Evolutionary conservation across 805 yeast genomes (phyloP).

Genomic region (Metschnikowia matae): DNA sequence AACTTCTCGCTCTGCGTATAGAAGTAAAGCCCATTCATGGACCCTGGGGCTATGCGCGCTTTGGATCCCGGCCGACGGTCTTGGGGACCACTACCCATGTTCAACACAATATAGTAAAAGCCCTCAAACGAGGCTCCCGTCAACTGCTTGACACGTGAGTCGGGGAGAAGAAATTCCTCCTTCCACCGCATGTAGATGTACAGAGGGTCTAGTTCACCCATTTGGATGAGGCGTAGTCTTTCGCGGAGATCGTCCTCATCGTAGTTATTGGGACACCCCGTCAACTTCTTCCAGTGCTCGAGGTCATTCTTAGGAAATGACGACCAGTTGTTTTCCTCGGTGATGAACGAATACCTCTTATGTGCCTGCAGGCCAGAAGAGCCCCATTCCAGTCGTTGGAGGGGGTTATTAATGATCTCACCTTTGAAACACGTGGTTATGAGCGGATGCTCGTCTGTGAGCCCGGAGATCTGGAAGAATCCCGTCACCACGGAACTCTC

Average conservation of each 20-base stretch:
- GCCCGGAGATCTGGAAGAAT: conserved; percentile 59
- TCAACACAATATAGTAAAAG: conserved; percentile 81
- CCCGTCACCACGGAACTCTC: conserved; percentile 44
- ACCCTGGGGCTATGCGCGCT: conserved; percentile 47
- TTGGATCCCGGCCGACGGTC: conserved; percentile 1
- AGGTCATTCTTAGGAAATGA: conserved; percentile 36
- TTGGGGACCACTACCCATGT: conserved; percentile 42
- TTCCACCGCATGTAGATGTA: conserved; percentile 90
- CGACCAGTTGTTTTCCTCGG: conserved; percentile 59
- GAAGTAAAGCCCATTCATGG: conserved; percentile 76
- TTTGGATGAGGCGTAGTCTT: conserved; percentile 28
- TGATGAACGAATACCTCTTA: conserved; percentile 47
- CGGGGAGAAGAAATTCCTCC: conserved; percentile 82
- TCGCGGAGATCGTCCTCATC: conserved; percentile 31
- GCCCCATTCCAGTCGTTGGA: conserved; percentile 24
- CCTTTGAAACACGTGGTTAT: conserved; percentile 72
- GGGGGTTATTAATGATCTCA: conserved; percentile 57
- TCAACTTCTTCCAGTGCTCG: conserved; percentile 51
- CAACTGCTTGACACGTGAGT: conserved; percentile 57
- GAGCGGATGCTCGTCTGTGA: conserved; percentile 58
- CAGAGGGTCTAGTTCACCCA: conserved; percentile 27
- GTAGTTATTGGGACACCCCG: conserved; percentile 44
- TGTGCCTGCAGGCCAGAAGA: conserved; percentile 9
- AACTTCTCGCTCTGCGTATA: conserved; percentile 74
- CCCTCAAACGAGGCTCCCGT: conserved; percentile 87